Percentiles rank a stretch among this genome's conserved stretches.
Conservation (phyloP, 805 yeast genomes). For the Myxozyma lipomycoides region DNA sequence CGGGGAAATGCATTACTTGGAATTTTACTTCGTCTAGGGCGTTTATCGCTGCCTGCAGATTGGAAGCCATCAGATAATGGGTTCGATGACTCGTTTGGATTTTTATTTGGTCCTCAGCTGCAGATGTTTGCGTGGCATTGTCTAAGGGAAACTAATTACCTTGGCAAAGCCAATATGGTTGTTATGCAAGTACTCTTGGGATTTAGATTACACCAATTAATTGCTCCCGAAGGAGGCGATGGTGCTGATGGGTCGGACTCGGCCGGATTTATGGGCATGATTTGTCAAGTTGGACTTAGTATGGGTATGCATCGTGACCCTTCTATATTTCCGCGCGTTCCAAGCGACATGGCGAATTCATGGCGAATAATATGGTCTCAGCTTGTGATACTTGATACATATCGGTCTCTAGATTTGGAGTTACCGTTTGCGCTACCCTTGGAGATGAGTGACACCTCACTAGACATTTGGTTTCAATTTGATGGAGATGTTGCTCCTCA, state of each 20-base stretch:
- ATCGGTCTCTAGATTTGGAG: slow-evolving; percentile 25
- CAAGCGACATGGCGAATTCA: slow-evolving; percentile 17
- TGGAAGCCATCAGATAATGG: slow-evolving; percentile 27
- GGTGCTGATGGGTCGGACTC: slow-evolving; percentile 29
- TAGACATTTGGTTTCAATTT: slow-evolving; percentile 1
- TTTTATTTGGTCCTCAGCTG: slow-evolving; percentile 14
- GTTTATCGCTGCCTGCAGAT: slow-evolving; percentile 24
- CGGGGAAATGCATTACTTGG: slow-evolving; percentile 26
- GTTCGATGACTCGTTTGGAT: slow-evolving; percentile 16
- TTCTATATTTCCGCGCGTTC: slow-evolving; percentile 19
- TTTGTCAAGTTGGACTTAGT: slow-evolving; percentile 29
- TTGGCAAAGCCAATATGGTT: slow-evolving; percentile 21
- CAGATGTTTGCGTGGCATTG: slow-evolving; percentile 16
- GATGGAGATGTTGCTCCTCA: neutral
- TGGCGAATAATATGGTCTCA: slow-evolving; percentile 33
- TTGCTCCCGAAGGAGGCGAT: slow-evolving; percentile 31
- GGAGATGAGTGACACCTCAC: slow-evolving; percentile 19
- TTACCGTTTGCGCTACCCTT: slow-evolving; percentile 20
- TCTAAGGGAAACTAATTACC: slow-evolving; percentile 23
- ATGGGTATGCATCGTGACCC: slow-evolving; percentile 36
- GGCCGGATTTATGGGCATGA: slow-evolving; percentile 27
- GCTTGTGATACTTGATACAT: slow-evolving; percentile 30
- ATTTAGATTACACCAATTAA: slow-evolving; percentile 28
- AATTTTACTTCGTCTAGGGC: slow-evolving; percentile 25
- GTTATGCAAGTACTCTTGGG: slow-evolving; percentile 25